phyloP scores from a whole-genome alignment of 169 alveolate genomes.

The Cryptosporidium parvum region DNA sequence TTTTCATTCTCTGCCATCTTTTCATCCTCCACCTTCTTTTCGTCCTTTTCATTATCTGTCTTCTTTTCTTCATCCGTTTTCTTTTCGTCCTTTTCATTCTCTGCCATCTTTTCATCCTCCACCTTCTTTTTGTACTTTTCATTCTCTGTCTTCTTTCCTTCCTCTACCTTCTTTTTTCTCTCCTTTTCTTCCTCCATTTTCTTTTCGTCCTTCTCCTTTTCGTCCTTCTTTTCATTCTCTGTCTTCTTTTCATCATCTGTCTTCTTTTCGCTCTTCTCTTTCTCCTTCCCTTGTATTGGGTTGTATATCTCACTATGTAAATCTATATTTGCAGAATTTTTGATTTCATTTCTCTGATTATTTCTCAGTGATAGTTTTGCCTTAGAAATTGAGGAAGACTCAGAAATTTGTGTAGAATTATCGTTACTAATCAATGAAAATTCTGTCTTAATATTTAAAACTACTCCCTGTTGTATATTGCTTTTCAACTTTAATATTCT shows the following conservation, averaged over 20 bases:
- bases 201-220: background rate
- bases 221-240: background rate
- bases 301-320: background rate
- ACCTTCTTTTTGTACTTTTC: no score
- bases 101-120: background rate
- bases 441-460: slow-evolving; percentile 38
- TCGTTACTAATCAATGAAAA: background rate
- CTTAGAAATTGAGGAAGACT: background rate
- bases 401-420: background rate
- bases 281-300: background rate
- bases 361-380: background rate
- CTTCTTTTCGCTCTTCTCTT: background rate
- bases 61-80: no score
- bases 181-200: background rate
- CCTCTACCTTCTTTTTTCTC: no score
- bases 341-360: background rate
- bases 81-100: background rate
- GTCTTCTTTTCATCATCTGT: no score
- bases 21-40: background rate
- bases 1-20: background rate
- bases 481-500: background rate
- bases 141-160: no score
- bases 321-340: background rate
- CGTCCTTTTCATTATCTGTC: no score
- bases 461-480: background rate